These are phyloP conservation scores for Biscogniauxia mediterranea DNA, from an alignment of 2,329 filamentous ascomycete genomes.

Conservation along the genomic window DNA sequence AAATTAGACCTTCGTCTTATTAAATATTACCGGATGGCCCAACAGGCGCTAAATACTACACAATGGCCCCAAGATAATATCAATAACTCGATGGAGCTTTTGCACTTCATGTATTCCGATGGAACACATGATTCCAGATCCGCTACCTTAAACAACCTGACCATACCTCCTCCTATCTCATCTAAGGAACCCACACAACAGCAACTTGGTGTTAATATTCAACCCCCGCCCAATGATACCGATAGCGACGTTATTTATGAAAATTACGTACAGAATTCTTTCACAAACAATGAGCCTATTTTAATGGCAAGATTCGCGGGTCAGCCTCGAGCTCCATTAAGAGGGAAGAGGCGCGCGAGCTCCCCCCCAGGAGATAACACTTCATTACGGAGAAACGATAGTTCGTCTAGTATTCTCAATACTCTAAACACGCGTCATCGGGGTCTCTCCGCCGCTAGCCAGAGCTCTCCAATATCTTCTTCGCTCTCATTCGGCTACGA, in stretches of 20 bases:
- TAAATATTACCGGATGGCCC: slow-evolving; percentile 21
- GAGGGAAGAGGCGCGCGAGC: slow-evolving; percentile 17
- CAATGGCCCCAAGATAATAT: slow-evolving; percentile 7
- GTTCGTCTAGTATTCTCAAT: slow-evolving; percentile 18
- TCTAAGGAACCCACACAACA: background rate
- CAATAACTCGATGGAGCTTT: slow-evolving; percentile 12
- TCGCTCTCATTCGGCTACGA: slow-evolving; percentile 17
- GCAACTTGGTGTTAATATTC: background rate
- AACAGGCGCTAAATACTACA: slow-evolving; percentile 13
- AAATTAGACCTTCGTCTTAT: slow-evolving; percentile 18
- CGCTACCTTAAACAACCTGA: background rate
- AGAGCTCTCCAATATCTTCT: slow-evolving; percentile 18
- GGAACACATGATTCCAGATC: background rate
- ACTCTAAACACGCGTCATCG: slow-evolving; percentile 3
- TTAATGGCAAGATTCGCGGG: slow-evolving; percentile 1
- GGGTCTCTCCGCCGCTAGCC: slow-evolving; percentile 12
- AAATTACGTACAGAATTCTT: background rate
- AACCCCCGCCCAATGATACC: background rate
- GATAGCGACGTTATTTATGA: slow-evolving; percentile 1
- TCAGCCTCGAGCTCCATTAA: slow-evolving; percentile 11
- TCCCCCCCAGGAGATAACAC: slow-evolving; percentile 14
- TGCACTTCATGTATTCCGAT: slow-evolving; percentile 14
- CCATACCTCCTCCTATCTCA: background rate
- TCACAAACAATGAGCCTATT: slow-evolving; percentile 3
- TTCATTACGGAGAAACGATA: slow-evolving; percentile 15